Evolutionary conservation across 2,329 filamentous ascomycete species (phyloP), one percentile per base, ranked within the genome.

Genomic region (Neurospora sp.): DNA sequence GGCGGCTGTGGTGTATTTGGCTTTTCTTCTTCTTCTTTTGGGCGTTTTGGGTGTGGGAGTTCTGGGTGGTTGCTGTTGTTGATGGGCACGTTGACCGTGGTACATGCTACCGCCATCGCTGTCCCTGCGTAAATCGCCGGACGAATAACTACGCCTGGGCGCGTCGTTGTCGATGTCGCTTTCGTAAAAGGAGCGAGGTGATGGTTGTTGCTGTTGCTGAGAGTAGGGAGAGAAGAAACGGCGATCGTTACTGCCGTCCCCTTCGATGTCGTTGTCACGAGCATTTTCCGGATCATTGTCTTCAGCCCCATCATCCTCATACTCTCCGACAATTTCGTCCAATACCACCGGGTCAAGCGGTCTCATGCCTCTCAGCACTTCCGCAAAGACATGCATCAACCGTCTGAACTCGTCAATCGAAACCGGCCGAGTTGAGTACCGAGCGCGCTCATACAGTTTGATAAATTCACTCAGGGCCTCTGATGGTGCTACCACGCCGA

Each of bases 321-420:
- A 77, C 0, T 71, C 71, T 11, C 52, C 28, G 28, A 33, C 52
- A 36, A 62, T 62, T 13, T 73, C 74, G 36, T 79, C 77, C 5
- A 93, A 77, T 4, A 88, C 78, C 0, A 81, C 81, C 0, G 86
- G 81, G 70, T 90, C 83, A 3, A 93, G 81, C 0, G 87, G 84
- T 38, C 83, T 85, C 91, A 98, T 97, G 19, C 85, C 86, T 68
- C 91, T 88, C 15, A 98, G 82, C 0, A 98, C 82, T 68, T 91
- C 88, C 1, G 94, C 91, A 79, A 98, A 97, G 36, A 92, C 84
- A 70, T 89, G 86, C 93, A 97, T 97, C 38, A 97, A 82, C 28
- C 85, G 82, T 43, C 91, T 86, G 78, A 99, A 98, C 68, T 90
- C 86, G 0, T 80, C 76, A 74, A 94, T 90, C 2, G 87, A 86